These are phyloP conservation scores for Thymus quinquecostatus DNA, from an alignment of 257 asterid genomes.

Conservation along the genomic window DNA sequence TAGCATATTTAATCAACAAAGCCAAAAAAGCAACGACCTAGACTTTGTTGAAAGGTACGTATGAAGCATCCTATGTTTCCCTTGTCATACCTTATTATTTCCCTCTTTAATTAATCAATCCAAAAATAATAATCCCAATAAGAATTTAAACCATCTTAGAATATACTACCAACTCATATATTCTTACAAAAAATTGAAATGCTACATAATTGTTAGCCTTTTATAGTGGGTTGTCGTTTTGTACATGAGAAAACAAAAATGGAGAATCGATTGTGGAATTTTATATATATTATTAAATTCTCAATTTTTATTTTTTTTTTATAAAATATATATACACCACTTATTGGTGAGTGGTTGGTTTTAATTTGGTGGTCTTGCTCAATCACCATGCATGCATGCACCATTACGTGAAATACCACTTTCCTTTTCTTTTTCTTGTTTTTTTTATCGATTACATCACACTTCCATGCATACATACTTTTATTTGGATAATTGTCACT, in stretches of 20 bases:
- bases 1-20: slow-evolving; percentile 36
- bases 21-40: slow-evolving; percentile 33
- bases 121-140: too few relatives aligned
- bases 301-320: too few relatives aligned
- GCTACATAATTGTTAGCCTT: slow-evolving; percentile 15
- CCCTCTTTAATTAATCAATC: background rate
- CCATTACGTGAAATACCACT: slow-evolving; percentile 30
- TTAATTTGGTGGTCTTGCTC: slow-evolving; percentile 41
- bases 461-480: background rate
- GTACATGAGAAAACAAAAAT: slow-evolving; percentile 34
- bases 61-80: slow-evolving; percentile 52
- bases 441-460: background rate
- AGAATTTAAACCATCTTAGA: too few relatives aligned
- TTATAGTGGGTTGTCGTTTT: slow-evolving; percentile 51
- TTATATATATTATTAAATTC: slow-evolving; percentile 4
- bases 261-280: slow-evolving; percentile 15
- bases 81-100: slow-evolving; percentile 24
- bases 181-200: too few relatives aligned
- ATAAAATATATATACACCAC: slow-evolving; percentile 17
- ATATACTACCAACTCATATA: too few relatives aligned
- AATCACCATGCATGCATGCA: slow-evolving; percentile 49
- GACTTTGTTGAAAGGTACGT: slow-evolving; percentile 45
- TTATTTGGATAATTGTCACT: slow-evolving; percentile 25
- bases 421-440: slow-evolving; percentile 2
- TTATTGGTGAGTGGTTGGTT: slow-evolving; percentile 42